Base-by-base conservation (phyloP, 176 grass and related monocot species). In the Canna indica region DNA sequence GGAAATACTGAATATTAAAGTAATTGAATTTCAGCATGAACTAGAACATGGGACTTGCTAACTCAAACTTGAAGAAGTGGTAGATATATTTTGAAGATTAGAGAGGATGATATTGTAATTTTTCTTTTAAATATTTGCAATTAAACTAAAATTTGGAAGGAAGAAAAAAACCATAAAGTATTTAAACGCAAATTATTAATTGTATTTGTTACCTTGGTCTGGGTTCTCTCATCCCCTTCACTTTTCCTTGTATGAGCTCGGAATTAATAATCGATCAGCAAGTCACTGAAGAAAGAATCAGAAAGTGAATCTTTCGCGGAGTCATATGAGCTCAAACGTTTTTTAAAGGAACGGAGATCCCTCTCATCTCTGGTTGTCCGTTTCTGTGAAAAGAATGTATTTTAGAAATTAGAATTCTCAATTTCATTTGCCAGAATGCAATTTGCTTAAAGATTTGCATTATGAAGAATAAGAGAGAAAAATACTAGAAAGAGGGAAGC, bases 291-390 rank as follows among this genome's bases (percentile, higher is more conserved):
- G 32, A 96, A 86, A 56, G 79, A 63, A 68, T 96, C 91, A 9
- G 42, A 36, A 0, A 96, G 83, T 32, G 88, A 88, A 41, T 88
- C 88, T 77, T 42, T 67, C 45, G 88, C 85, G 17, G 85, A 91
- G 59, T 71, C 47, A 3, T 80, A 88, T 0, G 60, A 76, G 56
- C 76, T 77, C 39, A 96, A 78, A 16, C 83, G 88, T 59, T 88
- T 96, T 81, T 81, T 91, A 27, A 91, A 85, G 17, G 85, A 91
- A 22, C 92, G 83, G 38, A 96, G 88, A 46, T 91, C 88, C 66
- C 88, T 79, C 52, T 88, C 85, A 13, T 88, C 83, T 31, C 82
- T 88, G 67, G 47, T 3, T 7, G 83, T 80, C 62, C 71, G 72
- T 28, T 52, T 80, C 92, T 96, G 68, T 64, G 6, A 76, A 47